Evolutionary conservation across 805 yeast species (phyloP), one percentile per base, ranked within the genome.

Genomic region (Peterozyma xylosa): DNA sequence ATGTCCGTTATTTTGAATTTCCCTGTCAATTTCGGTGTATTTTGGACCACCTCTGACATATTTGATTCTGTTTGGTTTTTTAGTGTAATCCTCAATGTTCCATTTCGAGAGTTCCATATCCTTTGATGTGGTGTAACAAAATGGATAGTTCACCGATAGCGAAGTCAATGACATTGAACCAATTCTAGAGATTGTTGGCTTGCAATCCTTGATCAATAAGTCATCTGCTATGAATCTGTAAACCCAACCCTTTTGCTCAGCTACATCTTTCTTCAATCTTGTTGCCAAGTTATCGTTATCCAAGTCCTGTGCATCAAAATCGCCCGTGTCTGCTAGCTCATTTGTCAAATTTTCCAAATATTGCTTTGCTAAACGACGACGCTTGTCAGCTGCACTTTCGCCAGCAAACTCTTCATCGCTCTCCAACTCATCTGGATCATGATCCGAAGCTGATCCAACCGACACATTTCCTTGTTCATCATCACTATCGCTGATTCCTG

Each of bases 351-450:
- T 85, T 38, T 83, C 89, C 49, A 93, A 68, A 62, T 93, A 93
- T 62, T 90, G 93, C 62, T 89, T 89, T 14, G 98, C 98, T 47
- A 93, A 71, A 57, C 98, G 72, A 64, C 99, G 78, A 63, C 99
- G 78, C 63, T 87, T 89, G 57, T 93, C 99, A 0, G 96, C 95
- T 9, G 90, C 95, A 39, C 78, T 77, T 62, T 91, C 98, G 14
- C 71, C 73, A 13, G 68, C 78, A 50, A 80, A 78, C 52, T 83
- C 95, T 51, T 82, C 93, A 30, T 83, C 91, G 11, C 84, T 79
- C 13, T 74, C 77, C 17, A 74, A 49, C n/a, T 66, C 69, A 35
- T 68, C 74, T 10, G 54, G 59, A 3, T 52, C 67, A 10, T 57
- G 67, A 2, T 50, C 61, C 5, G 42, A 57, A 18, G 39, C 35